Percentiles rank a stretch among this genome's conserved stretches.
Evolutionary conservation across 2,329 filamentous ascomycete species (phyloP).

Genomic region (Colletotrichum cordylinicola): DNA sequence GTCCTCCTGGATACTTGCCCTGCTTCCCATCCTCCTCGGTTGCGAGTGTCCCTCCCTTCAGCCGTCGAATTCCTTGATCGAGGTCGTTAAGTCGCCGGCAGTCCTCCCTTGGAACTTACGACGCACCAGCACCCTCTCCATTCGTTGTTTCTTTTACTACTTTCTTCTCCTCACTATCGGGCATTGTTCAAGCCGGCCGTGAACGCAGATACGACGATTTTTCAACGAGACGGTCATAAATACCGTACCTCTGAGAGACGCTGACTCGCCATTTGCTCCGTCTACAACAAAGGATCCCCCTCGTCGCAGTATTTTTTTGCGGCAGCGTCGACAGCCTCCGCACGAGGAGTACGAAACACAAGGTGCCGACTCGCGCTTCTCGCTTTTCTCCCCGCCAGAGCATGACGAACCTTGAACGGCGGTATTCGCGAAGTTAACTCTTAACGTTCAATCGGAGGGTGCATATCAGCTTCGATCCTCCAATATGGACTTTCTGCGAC

Average conservation of each 20-base stretch:
- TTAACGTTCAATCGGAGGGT: background rate
- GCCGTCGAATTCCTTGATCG: background rate
- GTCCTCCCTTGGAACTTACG: background rate
- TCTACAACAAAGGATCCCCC: background rate
- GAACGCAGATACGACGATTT: background rate
- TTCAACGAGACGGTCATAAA: background rate
- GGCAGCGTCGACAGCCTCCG: background rate
- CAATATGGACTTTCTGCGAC: slow-evolving; percentile 17
- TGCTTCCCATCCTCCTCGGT: background rate
- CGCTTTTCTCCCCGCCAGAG: background rate
- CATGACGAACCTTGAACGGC: slow-evolving; percentile 4
- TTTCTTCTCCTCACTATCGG: background rate
- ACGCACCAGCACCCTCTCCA: background rate
- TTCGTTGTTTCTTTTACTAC: background rate
- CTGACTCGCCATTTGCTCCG: background rate
- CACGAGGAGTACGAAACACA: background rate
- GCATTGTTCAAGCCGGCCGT: background rate
- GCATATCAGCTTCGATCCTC: background rate
- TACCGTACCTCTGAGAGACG: background rate
- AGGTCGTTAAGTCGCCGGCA: background rate
- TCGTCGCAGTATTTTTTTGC: background rate
- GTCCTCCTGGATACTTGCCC: background rate
- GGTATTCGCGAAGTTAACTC: background rate
- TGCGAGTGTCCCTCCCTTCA: background rate
- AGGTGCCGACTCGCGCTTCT: background rate